These are phyloP conservation scores for Microascus cirrosus DNA, from an alignment of 2,329 filamentous ascomycete genomes.

Conservation along the genomic window DNA sequence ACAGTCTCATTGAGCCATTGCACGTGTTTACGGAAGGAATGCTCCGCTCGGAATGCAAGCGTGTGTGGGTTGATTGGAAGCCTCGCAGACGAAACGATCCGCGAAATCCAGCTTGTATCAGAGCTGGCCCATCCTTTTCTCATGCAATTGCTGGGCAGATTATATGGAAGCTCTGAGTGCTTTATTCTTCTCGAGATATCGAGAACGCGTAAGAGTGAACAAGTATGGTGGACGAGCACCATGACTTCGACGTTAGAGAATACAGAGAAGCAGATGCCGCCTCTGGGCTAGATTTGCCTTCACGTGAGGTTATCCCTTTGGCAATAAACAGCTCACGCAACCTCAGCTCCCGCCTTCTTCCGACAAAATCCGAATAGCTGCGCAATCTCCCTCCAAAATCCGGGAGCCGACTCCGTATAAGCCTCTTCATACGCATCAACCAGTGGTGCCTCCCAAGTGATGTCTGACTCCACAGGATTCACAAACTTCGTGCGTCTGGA, in stretches of 20 bases:
- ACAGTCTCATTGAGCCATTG: not conserved
- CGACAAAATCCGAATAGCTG: conserved; percentile 28
- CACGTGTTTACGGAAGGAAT: not conserved
- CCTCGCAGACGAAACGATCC: not conserved
- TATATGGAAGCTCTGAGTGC: not conserved
- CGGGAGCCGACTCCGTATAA: conserved; percentile 34
- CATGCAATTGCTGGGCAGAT: not conserved
- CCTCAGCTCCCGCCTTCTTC: conserved; percentile 7
- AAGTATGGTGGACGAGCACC: too few species aligned
- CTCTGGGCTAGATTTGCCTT: too few species aligned
- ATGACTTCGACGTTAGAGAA: too few species aligned
- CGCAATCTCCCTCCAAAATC: conserved; percentile 43
- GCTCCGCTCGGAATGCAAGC: not conserved
- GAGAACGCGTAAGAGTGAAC: too few species aligned
- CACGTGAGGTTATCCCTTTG: too few species aligned
- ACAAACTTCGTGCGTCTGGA: conserved; percentile 46
- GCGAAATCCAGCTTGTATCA: not conserved
- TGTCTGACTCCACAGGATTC: conserved; percentile 41
- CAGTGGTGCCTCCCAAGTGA: conserved; percentile 20
- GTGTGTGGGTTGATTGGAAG: not conserved
- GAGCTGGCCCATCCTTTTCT: not conserved
- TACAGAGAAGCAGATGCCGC: too few species aligned
- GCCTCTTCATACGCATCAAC: conserved; percentile 9
- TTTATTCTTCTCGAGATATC: too few species aligned
- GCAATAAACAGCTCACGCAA: too few species aligned